Evolutionary conservation across 768 basidiomycete genomes (phyloP).

Genomic region (Trametes maxima): DNA sequence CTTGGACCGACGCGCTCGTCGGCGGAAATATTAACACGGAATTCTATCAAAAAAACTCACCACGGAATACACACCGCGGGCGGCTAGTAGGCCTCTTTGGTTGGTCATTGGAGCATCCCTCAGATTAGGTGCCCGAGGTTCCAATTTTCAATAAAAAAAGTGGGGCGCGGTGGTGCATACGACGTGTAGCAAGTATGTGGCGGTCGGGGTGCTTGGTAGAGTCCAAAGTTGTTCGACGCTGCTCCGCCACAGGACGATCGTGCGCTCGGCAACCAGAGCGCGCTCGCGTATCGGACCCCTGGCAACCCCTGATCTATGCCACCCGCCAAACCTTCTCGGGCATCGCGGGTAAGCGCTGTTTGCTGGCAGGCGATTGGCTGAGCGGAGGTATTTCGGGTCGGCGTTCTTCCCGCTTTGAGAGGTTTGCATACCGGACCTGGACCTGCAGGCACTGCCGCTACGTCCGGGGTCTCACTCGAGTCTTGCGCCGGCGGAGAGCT

Average conservation of each 20-base stretch:
- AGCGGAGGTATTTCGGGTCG: neutral
- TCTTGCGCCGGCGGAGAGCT: neutral
- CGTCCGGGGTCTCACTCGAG: slow-evolving; percentile 8
- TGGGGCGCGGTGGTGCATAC: no score
- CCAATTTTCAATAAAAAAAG: no score
- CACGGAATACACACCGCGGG: neutral
- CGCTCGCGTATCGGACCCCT: slow-evolving; percentile 10
- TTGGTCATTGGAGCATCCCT: no score
- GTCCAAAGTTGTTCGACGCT: slow-evolving; percentile 5
- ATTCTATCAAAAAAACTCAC: neutral
- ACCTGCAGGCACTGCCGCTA: neutral
- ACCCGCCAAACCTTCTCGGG: neutral
- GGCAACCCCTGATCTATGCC: slow-evolving; percentile 15
- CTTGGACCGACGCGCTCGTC: neutral
- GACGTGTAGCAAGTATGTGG: neutral
- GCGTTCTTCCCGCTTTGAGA: neutral
- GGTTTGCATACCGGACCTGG: slow-evolving; percentile 2
- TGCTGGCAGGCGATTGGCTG: neutral
- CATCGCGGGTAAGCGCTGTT: neutral
- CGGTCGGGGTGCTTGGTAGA: neutral
- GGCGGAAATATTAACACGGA: neutral
- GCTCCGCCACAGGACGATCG: slow-evolving; percentile 6
- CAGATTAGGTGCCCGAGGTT: no score
- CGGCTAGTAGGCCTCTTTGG: neutral
- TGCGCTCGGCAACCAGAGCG: slow-evolving; percentile 4